Conservation (phyloP, 805 yeast species). For the Schwanniomyces occidentalis region DNA sequence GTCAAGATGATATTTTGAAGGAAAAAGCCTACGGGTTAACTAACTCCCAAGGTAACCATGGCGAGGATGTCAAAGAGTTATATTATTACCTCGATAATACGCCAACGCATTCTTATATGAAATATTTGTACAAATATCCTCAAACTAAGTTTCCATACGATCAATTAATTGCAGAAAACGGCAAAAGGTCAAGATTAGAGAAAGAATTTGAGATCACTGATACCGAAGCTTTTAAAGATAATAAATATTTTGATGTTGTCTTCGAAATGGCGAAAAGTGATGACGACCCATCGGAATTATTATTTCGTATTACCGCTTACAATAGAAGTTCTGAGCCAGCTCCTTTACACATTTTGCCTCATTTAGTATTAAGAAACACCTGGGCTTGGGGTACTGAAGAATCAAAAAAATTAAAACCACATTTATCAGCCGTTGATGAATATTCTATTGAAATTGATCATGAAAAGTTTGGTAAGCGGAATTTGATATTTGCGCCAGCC, state of each 20-base stretch:
- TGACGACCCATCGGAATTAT: slow-evolving; percentile 75
- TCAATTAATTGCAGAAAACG: slow-evolving; percentile 67
- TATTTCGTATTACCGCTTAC: slow-evolving; percentile 84
- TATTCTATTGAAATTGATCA: slow-evolving; percentile 62
- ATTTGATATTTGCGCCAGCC: slow-evolving; percentile 74
- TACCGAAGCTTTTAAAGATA: slow-evolving; percentile 70
- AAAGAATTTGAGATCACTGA: slow-evolving; percentile 82
- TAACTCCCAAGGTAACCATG: slow-evolving; percentile 93
- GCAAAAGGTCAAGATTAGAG: slow-evolving; percentile 63
- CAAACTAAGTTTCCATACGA: slow-evolving; percentile 81
- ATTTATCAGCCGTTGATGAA: slow-evolving; percentile 37
- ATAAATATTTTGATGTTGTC: slow-evolving; percentile 81
- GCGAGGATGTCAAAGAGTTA: slow-evolving; percentile 89
- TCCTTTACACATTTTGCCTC: slow-evolving; percentile 87
- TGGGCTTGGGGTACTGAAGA: slow-evolving; percentile 87
- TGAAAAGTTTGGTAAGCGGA: slow-evolving; percentile 66
- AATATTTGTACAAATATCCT: slow-evolving; percentile 91
- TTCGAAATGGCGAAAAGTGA: slow-evolving; percentile 89
- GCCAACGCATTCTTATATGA: slow-evolving; percentile 91
- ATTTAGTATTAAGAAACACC: slow-evolving; percentile 79
- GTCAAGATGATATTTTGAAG: slow-evolving; percentile 77
- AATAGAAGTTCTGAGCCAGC: slow-evolving; percentile 82
- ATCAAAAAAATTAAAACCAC: slow-evolving; percentile 48
- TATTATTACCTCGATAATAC: slow-evolving; percentile 88
- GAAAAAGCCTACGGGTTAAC: slow-evolving; percentile 88